Evolutionary conservation across 106 monocot genomes (phyloP).

Genomic region (Amphibolis antarctica): DNA sequence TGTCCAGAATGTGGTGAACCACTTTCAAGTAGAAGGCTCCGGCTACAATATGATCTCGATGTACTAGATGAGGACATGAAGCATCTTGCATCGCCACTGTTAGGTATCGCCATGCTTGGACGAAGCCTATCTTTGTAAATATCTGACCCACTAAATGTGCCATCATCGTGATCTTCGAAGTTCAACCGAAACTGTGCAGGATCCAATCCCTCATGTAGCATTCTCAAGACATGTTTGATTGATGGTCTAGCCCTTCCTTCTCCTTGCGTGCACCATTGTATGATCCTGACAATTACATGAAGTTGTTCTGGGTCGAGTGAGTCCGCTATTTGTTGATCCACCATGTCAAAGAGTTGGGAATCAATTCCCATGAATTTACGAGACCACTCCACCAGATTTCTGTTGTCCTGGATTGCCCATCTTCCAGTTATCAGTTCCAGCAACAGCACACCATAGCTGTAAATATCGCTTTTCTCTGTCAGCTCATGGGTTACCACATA

Average conservation of each 20-base stretch:
- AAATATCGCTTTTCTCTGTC: constrained; percentile 87
- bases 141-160: constrained; percentile 8
- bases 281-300: constrained; percentile 40
- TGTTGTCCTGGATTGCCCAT: constrained; percentile 71
- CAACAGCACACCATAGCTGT: constrained; percentile 79
- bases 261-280: constrained; percentile 65
- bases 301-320: constrained; percentile 59
- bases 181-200: constrained; percentile 24
- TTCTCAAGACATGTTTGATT: constrained; percentile 68
- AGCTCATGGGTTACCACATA: constrained; percentile 87
- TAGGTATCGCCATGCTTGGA: constrained; percentile 19
- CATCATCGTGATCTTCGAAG: constrained; percentile 26
- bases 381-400: constrained; percentile 70
- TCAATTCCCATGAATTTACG: constrained; percentile 37
- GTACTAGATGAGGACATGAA: constrained; percentile 88
- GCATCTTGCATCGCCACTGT: constrained; percentile 56
- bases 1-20: constrained; percentile 59
- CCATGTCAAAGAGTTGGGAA: constrained; percentile 35
- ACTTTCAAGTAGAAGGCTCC: constrained; percentile 67
- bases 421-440: constrained; percentile 78
- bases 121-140: constrained; percentile 12
- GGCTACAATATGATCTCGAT: constrained; percentile 82
- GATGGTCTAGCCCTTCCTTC: constrained; percentile 81
- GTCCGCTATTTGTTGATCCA: constrained; percentile 41
- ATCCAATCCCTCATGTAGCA: constrained; percentile 57